phyloP scores from a whole-genome alignment of 352 stramenopile species.

The Globisporangium irregulare region DNA sequence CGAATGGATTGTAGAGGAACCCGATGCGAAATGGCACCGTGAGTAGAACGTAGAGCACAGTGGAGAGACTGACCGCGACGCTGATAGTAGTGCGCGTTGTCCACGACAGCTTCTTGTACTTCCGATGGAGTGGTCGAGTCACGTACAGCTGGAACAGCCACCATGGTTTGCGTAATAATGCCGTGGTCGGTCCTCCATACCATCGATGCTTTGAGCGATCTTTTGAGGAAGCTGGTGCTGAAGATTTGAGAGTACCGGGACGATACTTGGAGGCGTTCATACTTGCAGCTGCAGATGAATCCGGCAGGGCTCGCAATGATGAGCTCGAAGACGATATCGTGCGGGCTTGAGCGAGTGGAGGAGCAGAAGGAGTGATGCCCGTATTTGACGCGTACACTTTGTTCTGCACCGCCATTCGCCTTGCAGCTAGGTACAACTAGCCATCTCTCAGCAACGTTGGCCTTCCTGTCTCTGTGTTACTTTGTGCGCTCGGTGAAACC shows the following conservation, averaged over 20 bases:
- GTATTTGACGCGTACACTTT: slow-evolving; percentile 13
- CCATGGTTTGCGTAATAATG: neutral
- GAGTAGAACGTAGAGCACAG: slow-evolving; percentile 46
- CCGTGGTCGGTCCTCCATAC: neutral
- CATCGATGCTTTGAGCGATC: neutral
- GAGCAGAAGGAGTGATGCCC: neutral
- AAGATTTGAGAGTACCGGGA: neutral
- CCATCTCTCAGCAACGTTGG: neutral
- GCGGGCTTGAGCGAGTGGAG: neutral
- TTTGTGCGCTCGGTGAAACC: neutral
- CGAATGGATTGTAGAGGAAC: slow-evolving; percentile 64
- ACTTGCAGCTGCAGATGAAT: neutral
- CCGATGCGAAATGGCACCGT: slow-evolving; percentile 65
- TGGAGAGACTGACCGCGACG: slow-evolving; percentile 23
- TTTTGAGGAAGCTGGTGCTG: neutral
- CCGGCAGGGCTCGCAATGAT: neutral
- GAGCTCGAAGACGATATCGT: slow-evolving; percentile 4
- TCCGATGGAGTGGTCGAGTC: slow-evolving; percentile 24
- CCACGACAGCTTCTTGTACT: slow-evolving; percentile 43
- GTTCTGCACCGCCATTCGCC: slow-evolving; percentile 12
- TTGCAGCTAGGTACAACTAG: neutral
- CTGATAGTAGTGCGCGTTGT: slow-evolving; percentile 35
- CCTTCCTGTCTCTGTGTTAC: neutral
- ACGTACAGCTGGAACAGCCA: slow-evolving; percentile 18
- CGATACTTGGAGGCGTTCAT: neutral